Percentiles rank a stretch among this genome's conserved stretches.
These are phyloP conservation scores for Coelastrella sp. DNA, from an alignment of 139 green algal genomes.

Conservation along the genomic window DNA sequence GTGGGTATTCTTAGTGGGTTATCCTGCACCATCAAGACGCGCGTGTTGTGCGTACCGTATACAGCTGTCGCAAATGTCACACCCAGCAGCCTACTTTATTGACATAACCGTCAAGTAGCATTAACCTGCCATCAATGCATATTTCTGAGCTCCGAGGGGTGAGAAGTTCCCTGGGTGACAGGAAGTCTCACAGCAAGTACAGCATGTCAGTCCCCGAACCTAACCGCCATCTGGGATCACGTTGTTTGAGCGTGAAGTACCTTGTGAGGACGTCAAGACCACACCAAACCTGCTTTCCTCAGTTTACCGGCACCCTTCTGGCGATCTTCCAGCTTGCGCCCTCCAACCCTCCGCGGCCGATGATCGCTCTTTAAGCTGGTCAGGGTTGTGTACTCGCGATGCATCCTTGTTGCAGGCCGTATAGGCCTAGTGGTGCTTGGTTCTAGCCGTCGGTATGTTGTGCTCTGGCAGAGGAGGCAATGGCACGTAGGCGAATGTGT, in stretches of 20 bases:
- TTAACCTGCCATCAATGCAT: background rate
- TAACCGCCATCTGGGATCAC: background rate
- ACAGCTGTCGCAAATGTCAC: background rate
- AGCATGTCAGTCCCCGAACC: background rate
- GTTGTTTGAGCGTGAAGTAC: background rate
- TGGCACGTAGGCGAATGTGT: no score
- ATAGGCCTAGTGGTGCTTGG: no score
- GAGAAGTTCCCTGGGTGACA: background rate
- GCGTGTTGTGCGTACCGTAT: no score
- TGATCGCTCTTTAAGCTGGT: no score
- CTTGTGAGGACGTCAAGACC: background rate
- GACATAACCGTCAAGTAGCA: background rate
- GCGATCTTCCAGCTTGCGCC: background rate
- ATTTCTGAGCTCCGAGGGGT: background rate
- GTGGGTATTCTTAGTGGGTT: no score
- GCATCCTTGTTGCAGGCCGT: no score
- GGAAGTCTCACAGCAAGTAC: background rate
- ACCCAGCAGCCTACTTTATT: background rate
- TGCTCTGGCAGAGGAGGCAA: no score
- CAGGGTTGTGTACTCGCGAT: background rate
- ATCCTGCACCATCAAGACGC: no score
- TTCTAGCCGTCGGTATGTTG: no score
- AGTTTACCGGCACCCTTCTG: no score
- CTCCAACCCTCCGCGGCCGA: background rate
- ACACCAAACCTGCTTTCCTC: no score